These are phyloP conservation scores for Mycena vitilis DNA, from an alignment of 768 basidiomycete species.

Conservation along the genomic window DNA sequence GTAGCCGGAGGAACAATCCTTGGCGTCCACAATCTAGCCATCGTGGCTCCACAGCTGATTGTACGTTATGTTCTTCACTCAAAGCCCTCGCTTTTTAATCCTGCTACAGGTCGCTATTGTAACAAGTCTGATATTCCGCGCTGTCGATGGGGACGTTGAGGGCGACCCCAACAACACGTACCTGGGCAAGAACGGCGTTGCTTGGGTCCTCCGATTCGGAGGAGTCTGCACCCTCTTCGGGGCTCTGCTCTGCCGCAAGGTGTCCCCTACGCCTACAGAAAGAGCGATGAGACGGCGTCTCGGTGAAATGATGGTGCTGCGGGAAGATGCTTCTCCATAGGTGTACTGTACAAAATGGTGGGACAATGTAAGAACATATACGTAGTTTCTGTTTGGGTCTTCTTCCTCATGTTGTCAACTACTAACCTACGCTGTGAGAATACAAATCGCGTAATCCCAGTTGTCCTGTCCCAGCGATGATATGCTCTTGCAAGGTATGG, in stretches of 20 bases:
- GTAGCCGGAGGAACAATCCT: conserved; percentile 91
- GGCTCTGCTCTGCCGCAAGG: conserved; percentile 81
- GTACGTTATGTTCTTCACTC: conserved; percentile 59
- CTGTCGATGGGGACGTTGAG: conserved; percentile 75
- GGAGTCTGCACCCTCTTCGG: conserved; percentile 68
- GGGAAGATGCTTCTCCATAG: conserved; percentile 56
- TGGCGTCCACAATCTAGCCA: conserved; percentile 95
- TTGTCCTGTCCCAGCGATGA: conserved; percentile 53
- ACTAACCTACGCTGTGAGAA: conserved; percentile 48
- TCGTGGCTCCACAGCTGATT: conserved; percentile 94
- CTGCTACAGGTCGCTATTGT: conserved; percentile 15
- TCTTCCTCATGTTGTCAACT: conserved; percentile 1
- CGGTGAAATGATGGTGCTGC: conserved; percentile 81
- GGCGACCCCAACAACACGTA: conserved; percentile 64
- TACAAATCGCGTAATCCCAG: conserved; percentile 70
- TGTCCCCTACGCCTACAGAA: conserved; percentile 92
- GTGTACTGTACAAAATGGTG: conserved; percentile 56
- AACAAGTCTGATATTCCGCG: conserved; percentile 29
- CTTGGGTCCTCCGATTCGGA: conserved; percentile 94
- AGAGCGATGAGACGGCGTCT: conserved; percentile 88
- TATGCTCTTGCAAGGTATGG: conserved; percentile 65
- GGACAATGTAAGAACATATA: conserved; percentile 27
- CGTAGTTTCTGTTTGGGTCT: conserved; percentile 4
- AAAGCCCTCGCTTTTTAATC: background rate
- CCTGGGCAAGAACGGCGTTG: conserved; percentile 88